Conservation (phyloP, 345 rosid genomes). For the Pistacia atlantica region DNA sequence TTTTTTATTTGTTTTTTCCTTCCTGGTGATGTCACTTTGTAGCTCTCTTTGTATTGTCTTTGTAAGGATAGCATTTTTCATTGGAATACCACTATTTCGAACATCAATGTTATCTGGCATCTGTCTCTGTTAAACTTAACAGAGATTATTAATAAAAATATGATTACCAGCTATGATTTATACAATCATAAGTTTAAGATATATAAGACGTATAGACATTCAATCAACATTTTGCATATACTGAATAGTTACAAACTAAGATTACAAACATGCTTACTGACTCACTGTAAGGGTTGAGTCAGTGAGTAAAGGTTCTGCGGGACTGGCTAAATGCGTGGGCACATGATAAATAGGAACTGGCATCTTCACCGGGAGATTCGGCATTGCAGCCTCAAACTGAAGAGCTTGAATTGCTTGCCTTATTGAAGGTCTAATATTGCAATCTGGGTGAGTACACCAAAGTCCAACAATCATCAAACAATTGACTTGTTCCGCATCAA, state of each 20-base stretch:
- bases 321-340: neutral
- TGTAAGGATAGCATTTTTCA: no score
- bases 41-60: no score
- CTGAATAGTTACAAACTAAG: no score
- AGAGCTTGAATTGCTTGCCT: slow-evolving; percentile 29
- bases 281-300: slow-evolving; percentile 5
- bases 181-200: no score
- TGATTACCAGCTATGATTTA: no score
- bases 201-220: no score
- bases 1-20: no score
- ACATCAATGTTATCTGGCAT: no score
- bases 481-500: neutral
- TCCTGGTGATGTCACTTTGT: no score
- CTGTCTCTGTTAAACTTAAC: no score
- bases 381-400: slow-evolving; percentile 16
- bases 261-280: neutral
- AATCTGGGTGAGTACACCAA: slow-evolving; percentile 11
- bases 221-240: no score
- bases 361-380: slow-evolving; percentile 22
- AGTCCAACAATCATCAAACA: slow-evolving; percentile 13
- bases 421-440: neutral
- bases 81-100: neutral
- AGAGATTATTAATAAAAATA: no score
- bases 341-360: slow-evolving; percentile 21
- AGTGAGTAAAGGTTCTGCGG: neutral